Evolutionary conservation across 306 rosid species (phyloP).

Genomic region (Adenanthera pavonina): DNA sequence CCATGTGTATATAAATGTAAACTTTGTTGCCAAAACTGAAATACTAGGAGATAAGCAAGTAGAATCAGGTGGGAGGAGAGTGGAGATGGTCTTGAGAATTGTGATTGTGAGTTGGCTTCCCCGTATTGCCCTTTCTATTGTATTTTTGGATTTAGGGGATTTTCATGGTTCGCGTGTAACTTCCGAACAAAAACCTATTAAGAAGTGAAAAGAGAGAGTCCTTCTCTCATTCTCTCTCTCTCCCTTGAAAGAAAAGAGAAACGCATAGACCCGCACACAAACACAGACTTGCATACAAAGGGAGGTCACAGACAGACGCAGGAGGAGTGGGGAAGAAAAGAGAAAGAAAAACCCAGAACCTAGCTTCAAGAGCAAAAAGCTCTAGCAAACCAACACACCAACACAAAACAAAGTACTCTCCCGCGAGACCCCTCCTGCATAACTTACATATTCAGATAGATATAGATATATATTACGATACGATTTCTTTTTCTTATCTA

Average conservation of each 20-base stretch:
- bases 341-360: constrained; percentile 50
- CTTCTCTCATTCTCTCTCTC: background rate
- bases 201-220: constrained; percentile 14
- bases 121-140: background rate
- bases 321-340: constrained; percentile 25
- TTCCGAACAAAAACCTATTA: constrained; percentile 36
- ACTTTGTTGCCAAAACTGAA: background rate
- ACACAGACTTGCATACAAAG: constrained; percentile 18
- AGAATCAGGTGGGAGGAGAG: too few species aligned
- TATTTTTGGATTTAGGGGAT: background rate
- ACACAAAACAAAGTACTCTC: constrained; percentile 38
- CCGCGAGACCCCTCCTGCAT: background rate
- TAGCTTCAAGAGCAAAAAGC: constrained; percentile 25
- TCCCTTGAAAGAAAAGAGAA: background rate
- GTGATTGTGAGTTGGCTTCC: background rate
- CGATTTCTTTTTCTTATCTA: constrained; percentile 2
- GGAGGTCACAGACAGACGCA: constrained; percentile 4
- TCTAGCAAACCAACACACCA: constrained; percentile 31
- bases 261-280: constrained; percentile 24
- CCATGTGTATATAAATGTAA: background rate
- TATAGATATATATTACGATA: background rate
- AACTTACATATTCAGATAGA: constrained; percentile 2
- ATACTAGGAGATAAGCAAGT: too few species aligned
- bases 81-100: background rate
- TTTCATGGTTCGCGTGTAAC: constrained; percentile 39